phyloP scores from a whole-genome alignment of 73 alveolate genomes.

The Symbiodinium pilosum region DNA sequence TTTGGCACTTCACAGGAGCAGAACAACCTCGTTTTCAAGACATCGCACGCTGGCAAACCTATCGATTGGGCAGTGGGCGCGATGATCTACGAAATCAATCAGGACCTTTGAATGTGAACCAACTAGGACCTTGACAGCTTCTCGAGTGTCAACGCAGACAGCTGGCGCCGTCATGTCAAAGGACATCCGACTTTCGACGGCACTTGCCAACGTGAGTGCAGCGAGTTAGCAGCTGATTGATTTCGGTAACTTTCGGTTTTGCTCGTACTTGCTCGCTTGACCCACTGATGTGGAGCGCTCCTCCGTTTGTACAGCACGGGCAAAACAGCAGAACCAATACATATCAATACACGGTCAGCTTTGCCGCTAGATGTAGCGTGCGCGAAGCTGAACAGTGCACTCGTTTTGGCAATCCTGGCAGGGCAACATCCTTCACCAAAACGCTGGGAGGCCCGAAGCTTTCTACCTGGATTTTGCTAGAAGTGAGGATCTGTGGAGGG shows the following conservation, averaged over 20 bases:
- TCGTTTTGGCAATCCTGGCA: no score
- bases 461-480: no score
- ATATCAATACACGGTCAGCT: not conserved
- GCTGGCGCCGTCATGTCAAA: not conserved
- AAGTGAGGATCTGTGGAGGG: no score
- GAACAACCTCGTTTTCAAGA: constrained; percentile 37
- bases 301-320: not conserved
- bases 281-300: not conserved
- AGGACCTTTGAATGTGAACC: constrained; percentile 7
- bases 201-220: constrained; percentile 7
- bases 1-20: not conserved
- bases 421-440: constrained; percentile 1
- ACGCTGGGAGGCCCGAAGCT: not conserved
- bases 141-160: not conserved
- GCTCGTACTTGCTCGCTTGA: no score
- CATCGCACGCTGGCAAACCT: constrained; percentile 49
- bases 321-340: not conserved
- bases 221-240: not conserved
- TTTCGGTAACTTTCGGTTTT: not conserved
- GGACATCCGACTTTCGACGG: not conserved
- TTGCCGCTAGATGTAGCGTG: not conserved
- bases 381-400: no score
- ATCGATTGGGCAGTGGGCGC: constrained; percentile 93
- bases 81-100: constrained; percentile 85
- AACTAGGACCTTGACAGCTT: not conserved